phyloP scores from a whole-genome alignment of 179 eudicot species.

The Heliamphora pulchella region DNA sequence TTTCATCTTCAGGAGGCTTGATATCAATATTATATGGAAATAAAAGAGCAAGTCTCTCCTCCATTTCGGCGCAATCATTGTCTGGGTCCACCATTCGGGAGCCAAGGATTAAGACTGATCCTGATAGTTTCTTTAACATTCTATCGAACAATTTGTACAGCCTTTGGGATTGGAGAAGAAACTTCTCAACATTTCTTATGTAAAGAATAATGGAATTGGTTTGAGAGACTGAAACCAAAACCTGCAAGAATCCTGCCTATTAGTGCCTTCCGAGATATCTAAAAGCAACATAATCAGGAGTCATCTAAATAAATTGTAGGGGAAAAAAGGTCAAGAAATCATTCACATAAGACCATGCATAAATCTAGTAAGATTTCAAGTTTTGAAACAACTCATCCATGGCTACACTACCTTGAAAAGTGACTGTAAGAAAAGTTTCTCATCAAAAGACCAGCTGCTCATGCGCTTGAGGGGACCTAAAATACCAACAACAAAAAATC shows the following conservation, averaged over 20 bases:
- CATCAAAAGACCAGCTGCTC: constrained; percentile 67
- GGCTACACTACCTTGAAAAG: constrained; percentile 58
- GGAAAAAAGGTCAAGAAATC: background rate
- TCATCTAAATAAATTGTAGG: background rate
- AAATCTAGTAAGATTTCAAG: background rate
- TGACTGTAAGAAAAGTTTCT: constrained; percentile 64
- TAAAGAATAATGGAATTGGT: constrained; percentile 59
- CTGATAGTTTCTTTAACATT: constrained; percentile 52
- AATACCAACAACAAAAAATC: constrained; percentile 9
- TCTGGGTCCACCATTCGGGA: constrained; percentile 55
- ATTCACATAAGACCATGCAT: background rate
- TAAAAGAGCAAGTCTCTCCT: constrained; percentile 45
- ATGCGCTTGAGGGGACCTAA: constrained; percentile 46
- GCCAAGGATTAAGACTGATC: constrained; percentile 70
- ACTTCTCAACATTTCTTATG: constrained; percentile 67
- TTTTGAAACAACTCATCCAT: background rate
- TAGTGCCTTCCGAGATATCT: background rate
- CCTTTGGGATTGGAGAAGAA: constrained; percentile 59
- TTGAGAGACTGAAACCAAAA: constrained; percentile 52
- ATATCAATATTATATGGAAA: constrained; percentile 80
- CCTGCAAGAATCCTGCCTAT: constrained; percentile 33
- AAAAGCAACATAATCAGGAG: background rate
- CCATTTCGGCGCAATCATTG: constrained; percentile 38
- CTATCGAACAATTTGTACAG: constrained; percentile 50
- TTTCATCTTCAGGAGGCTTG: constrained; percentile 75